Conservation (phyloP, 2,329 filamentous ascomycete genomes). For the Alternaria dauci region DNA sequence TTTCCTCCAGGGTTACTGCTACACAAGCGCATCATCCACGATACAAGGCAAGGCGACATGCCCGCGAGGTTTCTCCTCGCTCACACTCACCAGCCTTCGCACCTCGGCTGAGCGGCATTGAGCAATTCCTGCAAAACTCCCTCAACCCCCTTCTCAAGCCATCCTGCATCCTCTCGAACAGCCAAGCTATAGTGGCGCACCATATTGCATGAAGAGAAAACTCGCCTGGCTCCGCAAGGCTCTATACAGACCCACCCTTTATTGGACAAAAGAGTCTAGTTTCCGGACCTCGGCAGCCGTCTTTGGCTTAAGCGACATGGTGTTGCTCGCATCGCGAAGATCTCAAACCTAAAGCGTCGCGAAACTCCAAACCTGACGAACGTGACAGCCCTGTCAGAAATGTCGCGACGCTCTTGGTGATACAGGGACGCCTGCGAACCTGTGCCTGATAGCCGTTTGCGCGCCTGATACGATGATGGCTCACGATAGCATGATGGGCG, state of each 20-base stretch:
- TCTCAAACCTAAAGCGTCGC: constrained; percentile 23
- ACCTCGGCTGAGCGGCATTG: constrained; percentile 7
- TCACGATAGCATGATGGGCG: background rate
- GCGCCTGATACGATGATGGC: constrained; percentile 12
- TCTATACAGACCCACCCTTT: background rate
- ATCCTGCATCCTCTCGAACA: constrained; percentile 2
- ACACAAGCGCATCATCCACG: background rate
- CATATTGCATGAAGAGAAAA: constrained; percentile 10
- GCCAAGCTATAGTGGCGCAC: constrained; percentile 10
- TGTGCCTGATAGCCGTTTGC: constrained; percentile 20
- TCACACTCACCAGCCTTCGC: background rate
- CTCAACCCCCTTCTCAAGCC: background rate
- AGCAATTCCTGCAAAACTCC: constrained; percentile 4
- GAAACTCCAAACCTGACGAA: constrained; percentile 8
- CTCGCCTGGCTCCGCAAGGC: constrained; percentile 1
- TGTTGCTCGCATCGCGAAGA: background rate
- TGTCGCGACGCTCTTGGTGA: constrained; percentile 8
- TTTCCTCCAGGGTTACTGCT: background rate
- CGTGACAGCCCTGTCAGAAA: constrained; percentile 22
- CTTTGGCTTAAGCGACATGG: constrained; percentile 6
- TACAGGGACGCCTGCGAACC: constrained; percentile 12
- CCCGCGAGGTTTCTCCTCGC: background rate
- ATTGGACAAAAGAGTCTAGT: constrained; percentile 3
- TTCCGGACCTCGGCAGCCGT: constrained; percentile 10
- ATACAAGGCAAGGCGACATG: background rate